Percentiles rank a stretch among this genome's conserved stretches.
Conservation (phyloP, 23 red algal genomes). For the Gracilariopsis chorda region DNA sequence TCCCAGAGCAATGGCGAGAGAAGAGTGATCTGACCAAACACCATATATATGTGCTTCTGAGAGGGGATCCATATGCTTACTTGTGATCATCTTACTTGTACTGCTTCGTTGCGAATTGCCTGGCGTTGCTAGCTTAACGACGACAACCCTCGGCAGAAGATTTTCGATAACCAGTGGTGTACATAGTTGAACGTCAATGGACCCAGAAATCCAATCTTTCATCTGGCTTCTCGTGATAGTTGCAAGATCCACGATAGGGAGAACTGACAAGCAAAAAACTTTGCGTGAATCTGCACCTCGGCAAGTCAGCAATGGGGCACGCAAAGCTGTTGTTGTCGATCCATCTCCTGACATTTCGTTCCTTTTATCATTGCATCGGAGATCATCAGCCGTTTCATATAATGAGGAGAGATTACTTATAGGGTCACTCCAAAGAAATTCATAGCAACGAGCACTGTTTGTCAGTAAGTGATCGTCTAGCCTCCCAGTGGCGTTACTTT, state of each 20-base stretch:
- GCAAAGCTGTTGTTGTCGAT: neutral
- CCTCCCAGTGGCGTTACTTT: neutral
- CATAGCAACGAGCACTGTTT: conserved; percentile 27
- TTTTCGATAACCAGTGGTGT: conserved; percentile 69
- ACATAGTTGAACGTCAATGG: conserved; percentile 57
- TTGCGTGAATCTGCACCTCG: conserved; percentile 4
- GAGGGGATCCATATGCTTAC: conserved; percentile 46
- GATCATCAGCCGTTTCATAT: neutral
- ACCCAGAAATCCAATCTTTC: neutral
- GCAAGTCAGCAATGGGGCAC: conserved; percentile 48
- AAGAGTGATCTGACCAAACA: conserved; percentile 19
- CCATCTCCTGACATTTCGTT: neutral
- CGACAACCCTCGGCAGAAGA: conserved; percentile 31
- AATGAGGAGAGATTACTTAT: conserved; percentile 34
- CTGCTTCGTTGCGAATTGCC: neutral
- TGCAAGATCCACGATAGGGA: conserved; percentile 12
- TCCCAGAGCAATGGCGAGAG: conserved; percentile 29
- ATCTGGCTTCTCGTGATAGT: neutral
- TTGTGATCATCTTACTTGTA: neutral
- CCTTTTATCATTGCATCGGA: neutral
- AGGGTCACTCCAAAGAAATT: conserved; percentile 67
- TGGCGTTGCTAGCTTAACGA: conserved; percentile 35
- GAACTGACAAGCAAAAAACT: conserved; percentile 42
- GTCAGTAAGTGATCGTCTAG: neutral
- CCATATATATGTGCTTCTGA: conserved; percentile 62